These are phyloP conservation scores for Cutaneotrichosporon sp. DNA, from an alignment of 1,284 basidiomycete species.

Conservation along the genomic window DNA sequence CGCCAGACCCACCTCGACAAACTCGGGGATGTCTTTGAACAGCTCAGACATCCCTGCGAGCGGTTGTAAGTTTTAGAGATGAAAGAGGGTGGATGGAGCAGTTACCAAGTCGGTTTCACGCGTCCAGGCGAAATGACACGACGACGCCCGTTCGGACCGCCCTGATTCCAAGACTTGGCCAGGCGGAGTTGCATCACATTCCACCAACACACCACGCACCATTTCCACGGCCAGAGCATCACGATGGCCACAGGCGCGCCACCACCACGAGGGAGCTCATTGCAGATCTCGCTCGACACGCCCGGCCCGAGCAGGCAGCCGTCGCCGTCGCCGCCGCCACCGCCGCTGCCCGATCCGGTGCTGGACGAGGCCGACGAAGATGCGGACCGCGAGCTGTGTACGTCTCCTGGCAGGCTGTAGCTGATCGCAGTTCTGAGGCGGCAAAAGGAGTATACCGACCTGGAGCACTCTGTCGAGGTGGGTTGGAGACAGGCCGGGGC, in stretches of 20 bases:
- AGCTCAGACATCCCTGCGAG: conserved; percentile 48
- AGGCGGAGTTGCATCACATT: not conserved
- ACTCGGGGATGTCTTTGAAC: conserved; percentile 63
- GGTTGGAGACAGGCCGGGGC: too few species aligned
- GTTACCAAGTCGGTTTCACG: not conserved
- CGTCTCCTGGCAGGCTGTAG: conserved; percentile 16
- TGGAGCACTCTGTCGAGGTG: conserved; percentile 38
- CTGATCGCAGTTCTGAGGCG: conserved; percentile 30
- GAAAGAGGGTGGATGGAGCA: not conserved
- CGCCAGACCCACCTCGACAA: conserved; percentile 59
- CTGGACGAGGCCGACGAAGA: conserved; percentile 25
- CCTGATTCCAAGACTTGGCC: not conserved
- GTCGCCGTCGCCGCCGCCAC: conserved; percentile 1
- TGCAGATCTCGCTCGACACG: conserved; percentile 14
- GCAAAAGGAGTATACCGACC: conserved; percentile 37
- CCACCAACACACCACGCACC: too few species aligned
- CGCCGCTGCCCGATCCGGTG: conserved; percentile 20
- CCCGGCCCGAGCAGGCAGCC: conserved; percentile 11
- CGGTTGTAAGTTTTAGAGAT: not conserved
- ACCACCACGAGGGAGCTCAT: not conserved
- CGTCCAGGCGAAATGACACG: too few species aligned
- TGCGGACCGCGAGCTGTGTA: conserved; percentile 30
- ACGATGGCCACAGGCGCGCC: too few species aligned
- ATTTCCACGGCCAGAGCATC: too few species aligned
- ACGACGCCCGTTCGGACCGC: too few species aligned